phyloP scores from a whole-genome alignment of 2,329 filamentous ascomycete species.

The Fusarium mundagurra region DNA sequence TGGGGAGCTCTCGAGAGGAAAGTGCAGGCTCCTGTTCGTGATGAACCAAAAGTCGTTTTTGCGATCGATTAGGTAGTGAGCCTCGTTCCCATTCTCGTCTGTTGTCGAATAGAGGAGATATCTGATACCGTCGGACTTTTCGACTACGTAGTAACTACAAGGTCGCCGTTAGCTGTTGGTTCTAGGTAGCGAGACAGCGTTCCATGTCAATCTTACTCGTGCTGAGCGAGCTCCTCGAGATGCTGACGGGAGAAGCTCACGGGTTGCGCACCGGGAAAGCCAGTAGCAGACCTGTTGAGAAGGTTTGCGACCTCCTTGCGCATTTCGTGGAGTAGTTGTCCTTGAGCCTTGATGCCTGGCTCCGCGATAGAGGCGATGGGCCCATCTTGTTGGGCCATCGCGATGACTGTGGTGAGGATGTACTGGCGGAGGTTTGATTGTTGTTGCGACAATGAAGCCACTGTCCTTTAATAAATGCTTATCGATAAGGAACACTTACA shows the following conservation, averaged over 20 bases:
- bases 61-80: constrained; percentile 94
- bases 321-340: constrained; percentile 68
- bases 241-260: constrained; percentile 90
- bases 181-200: not conserved
- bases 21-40: constrained; percentile 74
- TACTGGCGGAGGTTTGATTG: not conserved
- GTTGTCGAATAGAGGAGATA: constrained; percentile 91
- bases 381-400: constrained; percentile 47
- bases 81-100: constrained; percentile 69
- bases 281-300: constrained; percentile 72
- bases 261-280: constrained; percentile 91
- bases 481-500: constrained; percentile 17
- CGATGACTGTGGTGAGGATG: constrained; percentile 3
- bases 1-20: constrained; percentile 75
- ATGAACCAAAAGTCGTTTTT: constrained; percentile 98
- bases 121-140: constrained; percentile 96
- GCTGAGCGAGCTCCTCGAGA: constrained; percentile 79
- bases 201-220: constrained; percentile 67
- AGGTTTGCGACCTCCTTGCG: constrained; percentile 79
- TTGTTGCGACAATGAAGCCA: constrained; percentile 10
- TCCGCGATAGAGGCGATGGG: constrained; percentile 63
- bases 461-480: constrained; percentile 7
- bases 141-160: constrained; percentile 89
- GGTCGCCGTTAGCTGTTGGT: constrained; percentile 3
- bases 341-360: constrained; percentile 73